Base-by-base conservation (phyloP, 305 asterid species). In the Fraxinus latifolia region DNA sequence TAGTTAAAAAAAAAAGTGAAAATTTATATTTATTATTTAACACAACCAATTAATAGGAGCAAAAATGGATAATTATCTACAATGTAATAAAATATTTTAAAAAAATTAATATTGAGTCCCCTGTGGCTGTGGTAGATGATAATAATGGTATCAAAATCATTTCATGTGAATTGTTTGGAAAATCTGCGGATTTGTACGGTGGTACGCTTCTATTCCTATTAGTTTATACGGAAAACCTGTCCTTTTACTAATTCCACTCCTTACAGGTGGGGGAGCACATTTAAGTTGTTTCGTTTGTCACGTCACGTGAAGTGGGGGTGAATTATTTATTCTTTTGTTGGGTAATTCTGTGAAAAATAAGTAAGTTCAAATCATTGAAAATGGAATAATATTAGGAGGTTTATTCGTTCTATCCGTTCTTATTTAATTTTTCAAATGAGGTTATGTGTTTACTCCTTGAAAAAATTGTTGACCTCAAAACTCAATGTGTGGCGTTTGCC, bases 141-240 rank as follows among this genome's bases (percentile, higher is more conserved):
- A 31, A 14, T 17, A 37, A 7, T 29, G 72, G 9, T 8, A 9
- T 53, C 21, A 25, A 50, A 12, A 44, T 53, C 70, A 53, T 3
- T 78, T 82, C 78, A 80, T 33, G 82, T 83, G 83, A 80, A 77
- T 76, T 76, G 53, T 53, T 79, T 55, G 11, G 42, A 76, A 82
- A 33, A 3, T 77, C 29, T 27, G 80, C 5, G 32, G 72, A 84
- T 65, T 5, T 37, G 92, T 86, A 89, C 89, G 88, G 83, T 83
- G 89, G 83, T 83, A 86, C 77, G 74, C 36, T 60, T 79, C 82
- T 76, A 80, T 70, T 74, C 42, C 42, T 36, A 7, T 36, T 36
- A 76, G 83, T 50, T 27, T 14, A 89, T 85, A 85, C 90, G 90
- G 89, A 84, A 77, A 29, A 76, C 33, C n/a, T 80, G 84, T 87